Evolutionary conservation across 2,329 filamentous ascomycete species (phyloP).

Genomic region (Xylariaceae sp.): DNA sequence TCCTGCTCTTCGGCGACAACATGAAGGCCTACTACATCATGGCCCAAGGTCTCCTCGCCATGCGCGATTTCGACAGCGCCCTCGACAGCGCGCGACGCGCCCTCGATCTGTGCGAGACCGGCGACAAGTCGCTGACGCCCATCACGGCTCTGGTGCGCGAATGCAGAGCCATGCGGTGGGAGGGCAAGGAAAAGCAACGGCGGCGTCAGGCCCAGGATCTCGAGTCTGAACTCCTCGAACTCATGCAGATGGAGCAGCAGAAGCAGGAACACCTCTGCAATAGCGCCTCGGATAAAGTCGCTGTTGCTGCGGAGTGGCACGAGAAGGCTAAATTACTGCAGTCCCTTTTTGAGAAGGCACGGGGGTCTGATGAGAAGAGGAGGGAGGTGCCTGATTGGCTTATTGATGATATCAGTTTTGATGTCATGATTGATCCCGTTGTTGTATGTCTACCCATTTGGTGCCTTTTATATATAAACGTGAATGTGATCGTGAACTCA

Average conservation of each 20-base stretch:
- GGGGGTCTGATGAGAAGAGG: constrained; percentile 39
- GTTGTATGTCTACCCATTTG: constrained; percentile 38
- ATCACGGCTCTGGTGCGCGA: constrained; percentile 69
- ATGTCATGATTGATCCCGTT: constrained; percentile 67
- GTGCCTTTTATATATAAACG: too few relatives aligned
- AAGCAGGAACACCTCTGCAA: constrained; percentile 30
- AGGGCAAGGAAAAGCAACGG: constrained; percentile 61
- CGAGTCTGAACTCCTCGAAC: constrained; percentile 52
- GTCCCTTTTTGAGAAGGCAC: constrained; percentile 49
- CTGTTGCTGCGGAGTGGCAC: constrained; percentile 44
- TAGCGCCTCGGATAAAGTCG: constrained; percentile 38
- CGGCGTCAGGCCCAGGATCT: constrained; percentile 52
- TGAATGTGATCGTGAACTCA: neutral
- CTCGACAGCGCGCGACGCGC: constrained; percentile 64
- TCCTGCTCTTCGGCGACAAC: constrained; percentile 58
- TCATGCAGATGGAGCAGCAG: constrained; percentile 46
- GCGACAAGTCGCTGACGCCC: constrained; percentile 62
- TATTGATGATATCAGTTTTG: constrained; percentile 71
- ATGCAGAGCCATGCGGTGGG: constrained; percentile 85
- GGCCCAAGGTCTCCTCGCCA: constrained; percentile 73
- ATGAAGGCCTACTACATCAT: constrained; percentile 85
- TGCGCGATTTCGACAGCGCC: constrained; percentile 68
- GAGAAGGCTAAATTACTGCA: constrained; percentile 42
- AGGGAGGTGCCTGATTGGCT: constrained; percentile 69
- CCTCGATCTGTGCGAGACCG: constrained; percentile 62